Evolutionary conservation across 2,329 filamentous ascomycete genomes (phyloP).

Genomic region (Scolecobasidium constrictum): DNA sequence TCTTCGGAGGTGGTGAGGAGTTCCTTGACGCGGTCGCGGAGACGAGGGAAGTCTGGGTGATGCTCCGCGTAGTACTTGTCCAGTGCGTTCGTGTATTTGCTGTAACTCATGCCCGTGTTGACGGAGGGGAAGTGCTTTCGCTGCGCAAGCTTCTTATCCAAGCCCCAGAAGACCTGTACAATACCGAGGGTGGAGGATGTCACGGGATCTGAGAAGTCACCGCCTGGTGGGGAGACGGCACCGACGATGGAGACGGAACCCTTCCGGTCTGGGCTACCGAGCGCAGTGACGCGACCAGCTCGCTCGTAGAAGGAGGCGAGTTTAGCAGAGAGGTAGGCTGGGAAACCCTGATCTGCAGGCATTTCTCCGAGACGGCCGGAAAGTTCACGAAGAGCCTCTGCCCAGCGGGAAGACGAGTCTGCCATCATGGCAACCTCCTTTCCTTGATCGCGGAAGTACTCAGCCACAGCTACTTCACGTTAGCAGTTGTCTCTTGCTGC

Average conservation of each 20-base stretch:
- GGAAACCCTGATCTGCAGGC: constrained; percentile 99
- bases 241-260: constrained; percentile 97
- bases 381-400: constrained; percentile 95
- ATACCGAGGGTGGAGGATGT: constrained; percentile 90
- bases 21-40: constrained; percentile 88
- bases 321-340: constrained; percentile 92
- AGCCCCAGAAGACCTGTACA: constrained; percentile 98
- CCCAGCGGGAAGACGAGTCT: constrained; percentile 95
- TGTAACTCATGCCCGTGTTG: constrained; percentile 91
- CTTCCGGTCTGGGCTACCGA: constrained; percentile 79
- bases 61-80: constrained; percentile 94
- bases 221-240: constrained; percentile 91
- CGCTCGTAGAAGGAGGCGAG: constrained; percentile 98
- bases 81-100: constrained; percentile 82
- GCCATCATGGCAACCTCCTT: constrained; percentile 99
- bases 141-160: constrained; percentile 98
- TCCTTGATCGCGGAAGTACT: constrained; percentile 96
- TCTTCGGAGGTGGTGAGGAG: constrained; percentile 92
- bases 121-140: constrained; percentile 98
- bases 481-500: too few relatives aligned
- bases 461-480: too few relatives aligned
- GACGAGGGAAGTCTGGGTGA: constrained; percentile 83
- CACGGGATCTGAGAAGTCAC: constrained; percentile 98
- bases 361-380: constrained; percentile 98
- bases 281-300: constrained; percentile 73